Percentiles rank a stretch among this genome's conserved stretches.
Conservation (phyloP, 2,329 filamentous ascomycete genomes). For the Teratosphaeria zuluensis region DNA sequence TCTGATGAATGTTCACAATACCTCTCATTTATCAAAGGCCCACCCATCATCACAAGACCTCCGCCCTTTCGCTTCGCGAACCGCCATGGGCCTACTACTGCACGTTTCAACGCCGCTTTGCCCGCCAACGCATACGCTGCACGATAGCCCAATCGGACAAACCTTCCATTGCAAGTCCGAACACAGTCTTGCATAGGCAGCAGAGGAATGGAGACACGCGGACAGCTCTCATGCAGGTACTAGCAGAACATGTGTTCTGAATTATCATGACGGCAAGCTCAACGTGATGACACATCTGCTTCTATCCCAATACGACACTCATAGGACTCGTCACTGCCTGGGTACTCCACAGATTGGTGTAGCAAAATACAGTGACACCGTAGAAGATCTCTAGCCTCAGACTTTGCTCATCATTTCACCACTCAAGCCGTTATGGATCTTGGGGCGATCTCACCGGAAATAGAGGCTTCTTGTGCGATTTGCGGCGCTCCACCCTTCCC, state of each 20-base stretch:
- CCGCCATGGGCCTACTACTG: background rate
- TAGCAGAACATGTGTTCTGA: background rate
- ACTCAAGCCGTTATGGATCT: background rate
- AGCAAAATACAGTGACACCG: background rate
- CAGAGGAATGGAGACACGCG: background rate
- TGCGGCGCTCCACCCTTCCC: constrained; percentile 24
- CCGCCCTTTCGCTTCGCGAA: background rate
- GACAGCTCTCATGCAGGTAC: background rate
- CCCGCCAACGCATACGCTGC: background rate
- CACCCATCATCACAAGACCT: background rate
- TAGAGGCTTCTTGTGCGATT: constrained; percentile 27
- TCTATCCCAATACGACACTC: background rate
- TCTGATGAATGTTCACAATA: too few relatives aligned
- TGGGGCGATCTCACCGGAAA: constrained; percentile 1
- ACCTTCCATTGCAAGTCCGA: background rate
- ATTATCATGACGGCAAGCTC: background rate
- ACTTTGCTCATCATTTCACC: background rate
- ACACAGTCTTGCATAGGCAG: background rate
- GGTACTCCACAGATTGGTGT: too few relatives aligned
- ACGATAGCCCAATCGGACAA: background rate
- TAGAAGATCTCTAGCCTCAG: background rate
- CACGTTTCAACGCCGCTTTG: background rate
- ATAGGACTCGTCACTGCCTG: background rate
- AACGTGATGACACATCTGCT: background rate
- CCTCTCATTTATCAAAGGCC: too few relatives aligned